These are phyloP conservation scores for Suillus placidus DNA, from an alignment of 768 basidiomycete species.

Conservation along the genomic window DNA sequence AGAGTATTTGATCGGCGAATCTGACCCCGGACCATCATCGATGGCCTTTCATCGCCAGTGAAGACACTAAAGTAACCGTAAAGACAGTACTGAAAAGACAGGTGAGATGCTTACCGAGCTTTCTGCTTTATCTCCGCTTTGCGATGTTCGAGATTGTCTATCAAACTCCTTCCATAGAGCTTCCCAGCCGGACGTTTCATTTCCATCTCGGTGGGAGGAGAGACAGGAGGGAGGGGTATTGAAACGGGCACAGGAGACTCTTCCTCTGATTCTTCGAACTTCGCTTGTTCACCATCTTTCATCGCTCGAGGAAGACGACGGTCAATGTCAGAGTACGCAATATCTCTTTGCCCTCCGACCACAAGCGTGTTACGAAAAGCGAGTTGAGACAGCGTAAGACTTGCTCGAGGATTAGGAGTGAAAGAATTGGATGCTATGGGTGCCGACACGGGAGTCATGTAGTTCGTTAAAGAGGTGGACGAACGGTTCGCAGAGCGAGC, in stretches of 20 bases:
- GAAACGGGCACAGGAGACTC: constrained; percentile 37
- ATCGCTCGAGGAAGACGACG: constrained; percentile 67
- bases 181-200: constrained; percentile 69
- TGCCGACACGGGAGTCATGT: constrained; percentile 37
- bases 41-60: constrained; percentile 83
- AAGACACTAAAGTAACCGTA: constrained; percentile 62
- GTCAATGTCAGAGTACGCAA: constrained; percentile 63
- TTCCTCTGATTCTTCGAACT: constrained; percentile 45
- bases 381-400: constrained; percentile 76
- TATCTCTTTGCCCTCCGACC: constrained; percentile 67
- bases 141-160: constrained; percentile 84
- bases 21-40: constrained; percentile 84
- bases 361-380: constrained; percentile 83
- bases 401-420: constrained; percentile 76
- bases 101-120: constrained; percentile 62
- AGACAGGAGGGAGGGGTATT: constrained; percentile 32
- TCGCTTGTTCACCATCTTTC: constrained; percentile 76
- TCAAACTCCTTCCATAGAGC: constrained; percentile 84
- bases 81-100: constrained; percentile 2
- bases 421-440: constrained; percentile 63
- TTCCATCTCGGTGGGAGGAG: constrained; percentile 35
- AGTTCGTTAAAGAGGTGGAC: constrained; percentile 41
- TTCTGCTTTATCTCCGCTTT: constrained; percentile 83
- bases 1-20: constrained; percentile 63
- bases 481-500: constrained; percentile 59